These are phyloP conservation scores for Pythium rishiriense DNA, from an alignment of 352 stramenopile species.

Conservation along the genomic window DNA sequence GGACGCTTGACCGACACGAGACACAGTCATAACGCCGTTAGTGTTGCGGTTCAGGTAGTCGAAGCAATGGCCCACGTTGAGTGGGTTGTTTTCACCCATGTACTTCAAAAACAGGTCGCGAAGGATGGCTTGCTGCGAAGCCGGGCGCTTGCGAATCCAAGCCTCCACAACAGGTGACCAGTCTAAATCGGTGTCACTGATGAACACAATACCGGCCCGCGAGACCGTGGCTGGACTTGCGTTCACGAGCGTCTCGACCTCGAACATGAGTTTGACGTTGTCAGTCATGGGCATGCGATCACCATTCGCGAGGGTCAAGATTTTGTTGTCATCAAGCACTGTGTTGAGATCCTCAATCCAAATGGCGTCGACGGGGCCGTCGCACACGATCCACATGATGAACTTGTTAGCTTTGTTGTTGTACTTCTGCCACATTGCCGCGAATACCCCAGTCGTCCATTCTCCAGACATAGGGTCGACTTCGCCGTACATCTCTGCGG, in stretches of 20 bases:
- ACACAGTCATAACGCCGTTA: slow-evolving; percentile 93
- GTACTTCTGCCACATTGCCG: slow-evolving; percentile 98
- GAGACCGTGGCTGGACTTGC: slow-evolving; percentile 97
- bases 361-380: slow-evolving; percentile 97
- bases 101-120: slow-evolving; percentile 95
- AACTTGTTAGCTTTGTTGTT: slow-evolving; percentile 98
- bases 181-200: slow-evolving; percentile 97
- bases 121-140: slow-evolving; percentile 88
- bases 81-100: slow-evolving; percentile 93
- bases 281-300: slow-evolving; percentile 98
- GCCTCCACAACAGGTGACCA: slow-evolving; percentile 96
- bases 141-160: slow-evolving; percentile 93
- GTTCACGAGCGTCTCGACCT: slow-evolving; percentile 97
- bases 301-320: slow-evolving; percentile 96
- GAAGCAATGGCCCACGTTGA: slow-evolving; percentile 95
- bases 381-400: slow-evolving; percentile 98
- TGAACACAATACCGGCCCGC: slow-evolving; percentile 97
- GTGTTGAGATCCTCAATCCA: slow-evolving; percentile 99
- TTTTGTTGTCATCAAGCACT: slow-evolving; percentile 98
- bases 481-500: slow-evolving; percentile 98
- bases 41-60: slow-evolving; percentile 95
- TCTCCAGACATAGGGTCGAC: slow-evolving; percentile 96
- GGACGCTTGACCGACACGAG: slow-evolving; percentile 86
- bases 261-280: slow-evolving; percentile 98
- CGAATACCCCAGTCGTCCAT: slow-evolving; percentile 98